Percentiles rank a stretch among this genome's conserved stretches.
phyloP scores from a whole-genome alignment of 176 grass and related monocot species.

The Microstegium vimineum region DNA sequence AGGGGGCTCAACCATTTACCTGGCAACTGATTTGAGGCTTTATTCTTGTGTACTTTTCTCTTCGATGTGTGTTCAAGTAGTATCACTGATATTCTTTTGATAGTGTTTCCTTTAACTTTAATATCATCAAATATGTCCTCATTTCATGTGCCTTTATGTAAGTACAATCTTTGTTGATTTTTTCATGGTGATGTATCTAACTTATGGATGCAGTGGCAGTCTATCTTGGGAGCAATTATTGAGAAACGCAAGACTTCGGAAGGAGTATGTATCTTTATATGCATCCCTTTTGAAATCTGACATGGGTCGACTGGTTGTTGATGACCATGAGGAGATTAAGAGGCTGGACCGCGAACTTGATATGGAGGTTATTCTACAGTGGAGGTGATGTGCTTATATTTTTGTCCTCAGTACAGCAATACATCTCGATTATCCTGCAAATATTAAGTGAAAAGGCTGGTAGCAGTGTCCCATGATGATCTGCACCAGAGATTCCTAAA shows the following conservation, averaged over 20 bases:
- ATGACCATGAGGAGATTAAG: constrained; percentile 76
- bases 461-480: not conserved
- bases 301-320: constrained; percentile 52
- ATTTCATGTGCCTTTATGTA: constrained; percentile 10
- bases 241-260: constrained; percentile 71
- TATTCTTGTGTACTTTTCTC: constrained; percentile 13
- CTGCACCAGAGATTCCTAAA: constrained; percentile 3
- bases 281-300: constrained; percentile 87
- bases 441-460: constrained; percentile 14
- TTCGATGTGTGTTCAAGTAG: not conserved
- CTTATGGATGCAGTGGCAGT: constrained; percentile 63
- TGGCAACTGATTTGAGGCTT: not conserved
- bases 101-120: not conserved
- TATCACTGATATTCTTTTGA: not conserved
- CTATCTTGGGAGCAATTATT: constrained; percentile 92
- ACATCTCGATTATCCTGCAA: constrained; percentile 12
- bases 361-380: constrained; percentile 95
- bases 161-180: constrained; percentile 6
- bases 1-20: not conserved
- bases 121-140: constrained; percentile 10
- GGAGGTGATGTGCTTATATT: constrained; percentile 56
- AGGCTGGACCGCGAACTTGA: constrained; percentile 82
- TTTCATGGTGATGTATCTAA: constrained; percentile 17
- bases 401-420: not conserved
- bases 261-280: constrained; percentile 85